Percentiles rank a stretch among this genome's conserved stretches.
Evolutionary conservation across 495 filamentous ascomycete species (phyloP).

Genomic region (Rostrohypoxylon terebratum): DNA sequence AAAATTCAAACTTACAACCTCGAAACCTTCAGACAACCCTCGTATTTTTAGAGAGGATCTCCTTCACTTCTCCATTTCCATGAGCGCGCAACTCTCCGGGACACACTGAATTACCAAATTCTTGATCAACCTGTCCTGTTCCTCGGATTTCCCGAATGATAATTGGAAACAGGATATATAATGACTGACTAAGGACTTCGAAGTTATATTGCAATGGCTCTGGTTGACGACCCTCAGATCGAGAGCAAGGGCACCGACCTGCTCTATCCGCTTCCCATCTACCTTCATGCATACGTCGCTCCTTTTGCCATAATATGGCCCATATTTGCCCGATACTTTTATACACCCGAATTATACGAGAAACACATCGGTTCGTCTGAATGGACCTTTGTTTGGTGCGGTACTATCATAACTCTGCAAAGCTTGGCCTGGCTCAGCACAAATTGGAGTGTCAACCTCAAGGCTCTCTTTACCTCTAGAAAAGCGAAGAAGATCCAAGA

Average conservation of each 20-base stretch:
- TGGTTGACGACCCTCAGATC: constrained; percentile 93
- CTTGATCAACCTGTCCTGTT: constrained; percentile 2
- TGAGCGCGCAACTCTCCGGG: background rate
- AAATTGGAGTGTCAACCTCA: constrained; percentile 93
- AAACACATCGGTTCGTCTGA: constrained; percentile 88
- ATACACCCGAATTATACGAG: constrained; percentile 84
- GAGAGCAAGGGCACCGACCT: constrained; percentile 83
- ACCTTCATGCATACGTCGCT: constrained; percentile 89
- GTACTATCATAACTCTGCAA: constrained; percentile 86
- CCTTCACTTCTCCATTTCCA: background rate
- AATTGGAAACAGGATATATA: constrained; percentile 9
- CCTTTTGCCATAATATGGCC: constrained; percentile 94
- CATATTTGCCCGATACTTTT: constrained; percentile 85
- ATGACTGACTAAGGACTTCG: constrained; percentile 8
- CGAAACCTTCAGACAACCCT: background rate
- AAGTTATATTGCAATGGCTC: constrained; percentile 60
- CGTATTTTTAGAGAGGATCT: background rate
- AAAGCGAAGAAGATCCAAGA: constrained; percentile 75
- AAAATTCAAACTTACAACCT: background rate
- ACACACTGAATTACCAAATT: constrained; percentile 5
- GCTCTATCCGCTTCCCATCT: constrained; percentile 85
- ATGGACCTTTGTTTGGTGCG: constrained; percentile 97
- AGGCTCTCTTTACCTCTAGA: constrained; percentile 82
- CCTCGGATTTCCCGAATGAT: background rate
- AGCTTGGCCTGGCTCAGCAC: constrained; percentile 94